These are phyloP conservation scores for Penicillium sp. DNA, from an alignment of 2,329 filamentous ascomycete genomes.

Conservation along the genomic window DNA sequence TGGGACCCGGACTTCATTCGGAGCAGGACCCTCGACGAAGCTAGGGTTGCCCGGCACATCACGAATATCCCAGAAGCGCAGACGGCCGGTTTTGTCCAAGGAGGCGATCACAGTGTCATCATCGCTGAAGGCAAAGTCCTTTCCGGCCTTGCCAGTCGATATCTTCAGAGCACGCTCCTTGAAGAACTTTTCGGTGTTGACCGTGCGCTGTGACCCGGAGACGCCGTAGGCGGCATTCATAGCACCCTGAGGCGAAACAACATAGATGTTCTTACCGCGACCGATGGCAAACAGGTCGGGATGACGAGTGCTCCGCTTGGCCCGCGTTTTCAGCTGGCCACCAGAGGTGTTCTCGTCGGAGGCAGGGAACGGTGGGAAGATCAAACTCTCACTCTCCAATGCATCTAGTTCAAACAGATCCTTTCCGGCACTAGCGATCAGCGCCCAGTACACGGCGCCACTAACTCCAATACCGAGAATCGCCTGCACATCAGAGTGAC, in stretches of 20 bases:
- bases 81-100: conserved; percentile 90
- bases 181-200: conserved; percentile 84
- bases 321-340: conserved; percentile 91
- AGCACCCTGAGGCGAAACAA: conserved; percentile 65
- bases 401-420: conserved; percentile 76
- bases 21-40: conserved; percentile 42
- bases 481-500: conserved; percentile 65
- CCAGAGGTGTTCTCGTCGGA: conserved; percentile 89
- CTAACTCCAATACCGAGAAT: conserved; percentile 92
- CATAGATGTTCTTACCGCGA: conserved; percentile 91
- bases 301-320: conserved; percentile 82
- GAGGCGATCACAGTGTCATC: conserved; percentile 93
- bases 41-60: conserved; percentile 60
- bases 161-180: conserved; percentile 87
- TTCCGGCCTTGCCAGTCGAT: conserved; percentile 94
- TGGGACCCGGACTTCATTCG: conserved; percentile 78
- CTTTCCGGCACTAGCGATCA: conserved; percentile 71
- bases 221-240: conserved; percentile 50
- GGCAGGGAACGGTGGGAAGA: conserved; percentile 79
- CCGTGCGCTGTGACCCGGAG: conserved; percentile 54
- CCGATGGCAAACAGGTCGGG: conserved; percentile 94
- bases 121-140: conserved; percentile 96
- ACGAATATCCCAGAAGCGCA: conserved; percentile 98
- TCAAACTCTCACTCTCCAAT: conserved; percentile 80
- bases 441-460: conserved; percentile 94